Conservation (phyloP, 202 grass and related monocot genomes). For the Setaria italica region DNA sequence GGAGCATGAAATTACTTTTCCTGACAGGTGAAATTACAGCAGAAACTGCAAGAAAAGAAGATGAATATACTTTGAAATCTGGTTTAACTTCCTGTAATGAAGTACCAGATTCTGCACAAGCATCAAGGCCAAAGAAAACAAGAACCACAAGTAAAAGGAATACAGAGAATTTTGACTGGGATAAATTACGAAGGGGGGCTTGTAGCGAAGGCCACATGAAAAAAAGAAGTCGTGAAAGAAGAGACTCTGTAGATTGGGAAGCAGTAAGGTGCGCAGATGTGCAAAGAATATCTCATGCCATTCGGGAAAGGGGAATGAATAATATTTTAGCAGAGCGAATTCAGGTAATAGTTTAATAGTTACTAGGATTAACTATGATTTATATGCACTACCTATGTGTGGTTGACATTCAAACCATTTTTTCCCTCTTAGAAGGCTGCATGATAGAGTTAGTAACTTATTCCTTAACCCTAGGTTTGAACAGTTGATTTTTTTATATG, state of each 20-base stretch:
- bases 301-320: constrained; percentile 84
- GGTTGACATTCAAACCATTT: neutral
- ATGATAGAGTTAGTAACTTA: neutral
- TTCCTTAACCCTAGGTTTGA: constrained; percentile 20
- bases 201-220: constrained; percentile 44
- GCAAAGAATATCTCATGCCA: constrained; percentile 66
- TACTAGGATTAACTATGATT: constrained; percentile 19
- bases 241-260: constrained; percentile 83
- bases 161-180: constrained; percentile 65
- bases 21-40: constrained; percentile 41
- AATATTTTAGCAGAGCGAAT: constrained; percentile 72
- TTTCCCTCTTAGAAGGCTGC: neutral
- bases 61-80: constrained; percentile 46
- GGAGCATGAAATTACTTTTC: constrained; percentile 38
- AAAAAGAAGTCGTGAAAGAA: constrained; percentile 59
- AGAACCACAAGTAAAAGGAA: constrained; percentile 53
- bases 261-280: constrained; percentile 66
- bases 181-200: constrained; percentile 56
- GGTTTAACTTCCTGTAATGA: constrained; percentile 38
- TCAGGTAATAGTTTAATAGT: constrained; percentile 58
- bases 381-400: constrained; percentile 28
- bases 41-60: constrained; percentile 16
- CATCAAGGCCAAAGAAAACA: constrained; percentile 54
- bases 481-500: neutral
- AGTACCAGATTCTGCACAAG: constrained; percentile 37